These are phyloP conservation scores for Polychaeton citri DNA, from an alignment of 2,329 filamentous ascomycete genomes.

Conservation along the genomic window DNA sequence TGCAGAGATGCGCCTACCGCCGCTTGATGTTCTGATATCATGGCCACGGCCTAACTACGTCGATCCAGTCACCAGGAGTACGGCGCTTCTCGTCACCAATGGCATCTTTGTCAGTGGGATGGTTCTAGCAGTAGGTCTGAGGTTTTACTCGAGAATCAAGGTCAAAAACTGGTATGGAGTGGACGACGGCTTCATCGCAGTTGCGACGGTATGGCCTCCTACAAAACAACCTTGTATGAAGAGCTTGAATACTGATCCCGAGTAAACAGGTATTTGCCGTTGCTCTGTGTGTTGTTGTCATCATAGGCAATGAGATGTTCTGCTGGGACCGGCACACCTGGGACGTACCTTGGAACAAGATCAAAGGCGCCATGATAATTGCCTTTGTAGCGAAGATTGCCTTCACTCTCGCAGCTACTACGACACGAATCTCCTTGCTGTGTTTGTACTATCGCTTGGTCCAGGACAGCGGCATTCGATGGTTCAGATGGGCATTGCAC, in stretches of 20 bases:
- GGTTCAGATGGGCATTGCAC: slow-evolving; percentile 29
- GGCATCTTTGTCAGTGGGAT: slow-evolving; percentile 25
- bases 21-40: slow-evolving; percentile 19
- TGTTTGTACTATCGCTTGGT: slow-evolving; percentile 34
- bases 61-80: slow-evolving; percentile 26
- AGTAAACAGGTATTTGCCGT: slow-evolving; percentile 22
- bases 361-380: slow-evolving; percentile 21
- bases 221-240: background rate
- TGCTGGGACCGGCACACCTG: slow-evolving; percentile 32
- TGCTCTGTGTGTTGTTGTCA: slow-evolving; percentile 24
- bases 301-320: slow-evolving; percentile 28
- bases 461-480: slow-evolving; percentile 24
- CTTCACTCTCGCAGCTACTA: slow-evolving; percentile 28
- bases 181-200: slow-evolving; percentile 28
- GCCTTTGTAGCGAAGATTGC: slow-evolving; percentile 30
- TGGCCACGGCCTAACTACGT: slow-evolving; percentile 30
- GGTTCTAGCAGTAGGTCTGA: slow-evolving; percentile 21
- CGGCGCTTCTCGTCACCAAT: slow-evolving; percentile 27
- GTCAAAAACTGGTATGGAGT: slow-evolving; percentile 30
- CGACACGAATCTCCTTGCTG: slow-evolving; percentile 31
- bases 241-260: slow-evolving; percentile 4
- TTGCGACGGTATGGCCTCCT: slow-evolving; percentile 22
- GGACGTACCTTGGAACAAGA: slow-evolving; percentile 20
- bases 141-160: slow-evolving; percentile 27
- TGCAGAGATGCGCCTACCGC: slow-evolving; percentile 2